Conservation (phyloP, 257 asterid genomes). For the Cinchona pubescens region DNA sequence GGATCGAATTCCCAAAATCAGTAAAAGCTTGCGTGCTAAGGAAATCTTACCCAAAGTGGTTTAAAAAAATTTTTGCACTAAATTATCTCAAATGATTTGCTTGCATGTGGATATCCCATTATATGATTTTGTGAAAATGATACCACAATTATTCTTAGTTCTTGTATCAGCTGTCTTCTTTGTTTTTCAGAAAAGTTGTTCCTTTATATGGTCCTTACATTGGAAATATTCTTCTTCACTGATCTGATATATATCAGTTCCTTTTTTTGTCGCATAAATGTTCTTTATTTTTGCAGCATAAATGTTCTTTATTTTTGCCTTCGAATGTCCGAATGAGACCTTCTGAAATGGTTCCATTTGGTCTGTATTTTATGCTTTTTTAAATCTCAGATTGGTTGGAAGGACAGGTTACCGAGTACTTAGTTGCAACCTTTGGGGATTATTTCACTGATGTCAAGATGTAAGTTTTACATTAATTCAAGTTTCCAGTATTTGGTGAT, state of each 20-base stretch:
- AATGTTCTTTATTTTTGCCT: no score
- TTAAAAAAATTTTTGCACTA: background rate
- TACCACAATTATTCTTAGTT: background rate
- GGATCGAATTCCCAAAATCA: background rate
- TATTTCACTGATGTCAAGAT: slow-evolving; percentile 86
- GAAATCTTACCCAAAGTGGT: background rate
- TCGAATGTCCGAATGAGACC: no score
- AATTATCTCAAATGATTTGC: background rate
- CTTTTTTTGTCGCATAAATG: background rate
- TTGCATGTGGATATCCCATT: background rate
- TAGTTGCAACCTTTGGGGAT: slow-evolving; percentile 92
- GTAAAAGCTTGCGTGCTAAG: background rate
- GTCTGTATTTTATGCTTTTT: slow-evolving; percentile 9
- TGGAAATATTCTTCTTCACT: background rate
- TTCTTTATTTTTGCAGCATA: no score
- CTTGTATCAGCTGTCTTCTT: background rate
- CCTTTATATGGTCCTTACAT: background rate
- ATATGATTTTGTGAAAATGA: background rate
- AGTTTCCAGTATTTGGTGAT: background rate
- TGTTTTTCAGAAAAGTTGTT: background rate
- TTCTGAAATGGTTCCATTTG: slow-evolving; percentile 1
- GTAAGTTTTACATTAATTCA: slow-evolving; percentile 41
- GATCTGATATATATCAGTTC: background rate
- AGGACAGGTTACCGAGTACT: slow-evolving; percentile 96
- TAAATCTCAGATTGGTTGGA: slow-evolving; percentile 98